Evolutionary conservation across 2,329 filamentous ascomycete species (phyloP), one percentile per base, ranked within the genome.

Genomic region (Leptographium flavum): DNA sequence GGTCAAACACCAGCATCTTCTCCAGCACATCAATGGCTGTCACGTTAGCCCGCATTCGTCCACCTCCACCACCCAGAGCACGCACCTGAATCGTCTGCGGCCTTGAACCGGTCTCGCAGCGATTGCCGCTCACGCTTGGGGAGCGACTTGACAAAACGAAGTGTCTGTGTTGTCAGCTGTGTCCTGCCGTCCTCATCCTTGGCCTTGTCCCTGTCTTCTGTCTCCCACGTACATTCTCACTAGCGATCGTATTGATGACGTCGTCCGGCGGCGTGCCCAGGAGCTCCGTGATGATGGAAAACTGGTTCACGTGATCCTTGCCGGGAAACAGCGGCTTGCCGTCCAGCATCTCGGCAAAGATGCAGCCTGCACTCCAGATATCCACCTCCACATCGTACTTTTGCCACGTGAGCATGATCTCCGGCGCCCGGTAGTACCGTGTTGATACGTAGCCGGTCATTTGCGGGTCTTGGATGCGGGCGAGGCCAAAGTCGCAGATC

Each of bases 381-480:
- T 98, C 92, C 47, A 98, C 92, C 68, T 96, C 92, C 40, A 96
- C 81, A 56, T 98, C 92, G 67, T 98, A 98, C 70, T 98, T 98
- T 71, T 98, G 92, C 92, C 92, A 98, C 53, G 92, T 96, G 61
- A 98, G 87, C 92, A 98, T 98, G 61, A 98, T 98, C 66, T 98
- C 92, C 17, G 92, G 92, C 9, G 92, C 92, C 58, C 92, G 81
- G 74, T 98, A 98, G 73, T 98, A 98, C 72, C 92, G 76, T 50
- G 92, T 98, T 40, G 92, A 96, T 49, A 98, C 92, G 61, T 98
- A 98, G 55, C 92, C 92, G 36, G 92, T 98, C 92, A 98, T 98
- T 67, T 98, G 92, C 31, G 92, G 92, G 60, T 98, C 92, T 63
- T 98, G 92, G 57, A 98, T 94, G 64, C 92, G 86, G 45, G 92